Evolutionary conservation across 768 basidiomycete species (phyloP).

Genomic region (Boletus rubropictus): DNA sequence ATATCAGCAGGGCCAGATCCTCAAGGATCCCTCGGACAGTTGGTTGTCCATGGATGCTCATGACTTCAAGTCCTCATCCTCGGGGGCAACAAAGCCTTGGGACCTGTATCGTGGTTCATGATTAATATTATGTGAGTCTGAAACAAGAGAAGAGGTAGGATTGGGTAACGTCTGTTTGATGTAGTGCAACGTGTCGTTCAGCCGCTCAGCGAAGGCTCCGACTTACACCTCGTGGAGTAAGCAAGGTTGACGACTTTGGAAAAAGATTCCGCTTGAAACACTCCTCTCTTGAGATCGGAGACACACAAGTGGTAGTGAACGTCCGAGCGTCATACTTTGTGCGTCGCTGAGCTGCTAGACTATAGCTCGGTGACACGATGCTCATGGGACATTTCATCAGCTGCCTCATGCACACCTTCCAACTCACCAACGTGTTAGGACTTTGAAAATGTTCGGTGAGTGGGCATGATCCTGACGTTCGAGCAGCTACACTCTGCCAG

Average conservation of each 20-base stretch:
- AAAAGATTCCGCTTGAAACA: background rate
- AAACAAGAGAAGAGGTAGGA: conserved; percentile 1
- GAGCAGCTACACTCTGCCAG: background rate
- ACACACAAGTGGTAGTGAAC: background rate
- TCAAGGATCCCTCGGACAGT: conserved; percentile 6
- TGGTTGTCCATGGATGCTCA: conserved; percentile 1
- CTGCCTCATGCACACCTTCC: background rate
- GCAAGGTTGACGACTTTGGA: conserved; percentile 13
- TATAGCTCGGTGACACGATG: background rate
- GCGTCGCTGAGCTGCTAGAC: background rate
- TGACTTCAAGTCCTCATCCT: background rate
- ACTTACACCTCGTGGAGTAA: conserved; percentile 16
- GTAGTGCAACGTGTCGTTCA: conserved; percentile 12
- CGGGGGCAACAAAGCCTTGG: background rate
- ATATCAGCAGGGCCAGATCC: conserved; percentile 6
- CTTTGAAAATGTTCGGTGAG: background rate
- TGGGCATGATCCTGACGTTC: background rate
- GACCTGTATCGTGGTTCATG: background rate
- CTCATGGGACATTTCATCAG: conserved; percentile 1
- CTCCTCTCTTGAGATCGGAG: background rate
- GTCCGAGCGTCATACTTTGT: background rate
- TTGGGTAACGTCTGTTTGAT: conserved; percentile 7
- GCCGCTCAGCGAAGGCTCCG: background rate
- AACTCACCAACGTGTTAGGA: conserved; percentile 11
- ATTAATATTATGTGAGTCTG: conserved; percentile 3